Evolutionary conservation across 1,284 basidiomycete genomes (phyloP), one percentile per base, ranked within the genome.

Genomic region (Heterobasidion irregulare): DNA sequence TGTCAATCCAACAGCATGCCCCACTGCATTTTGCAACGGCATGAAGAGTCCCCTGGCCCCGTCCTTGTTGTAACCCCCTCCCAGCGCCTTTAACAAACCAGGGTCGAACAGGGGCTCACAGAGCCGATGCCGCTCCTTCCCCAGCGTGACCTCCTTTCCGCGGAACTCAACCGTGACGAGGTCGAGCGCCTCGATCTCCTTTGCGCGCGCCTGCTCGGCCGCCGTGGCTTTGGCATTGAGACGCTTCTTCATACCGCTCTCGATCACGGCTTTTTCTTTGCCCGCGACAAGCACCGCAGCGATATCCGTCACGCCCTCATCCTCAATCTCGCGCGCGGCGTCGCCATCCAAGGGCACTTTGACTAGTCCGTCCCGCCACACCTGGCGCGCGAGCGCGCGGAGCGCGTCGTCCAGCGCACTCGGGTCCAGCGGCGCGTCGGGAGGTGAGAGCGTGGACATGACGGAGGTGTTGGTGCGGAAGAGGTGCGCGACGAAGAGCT

Each of bases 41-140:
- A 63, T 59, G 47, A 77, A 60, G 1, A 69, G 64, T 34, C 66
- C 70, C 35, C 54, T 57, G 8, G 52, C 49, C 50, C 57, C 56
- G 35, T 53, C 56, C 46, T 62, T 56, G 34, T 57, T 43, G 32
- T 56, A 55, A 26, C 41, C 50, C 58, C 34, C 62, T 41, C 16
- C 63, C 59, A 73, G 53, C n/a, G 64, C 60, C 2, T 68, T 66
- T 56, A 87, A 68, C 44, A 88, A 62, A 2, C 65, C 70, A 2
- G 90, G 87, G 57, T 94, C 85, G 61, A 94, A 92, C 36, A 98
- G 75, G 8, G 94, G 92, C 66, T 97, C 94, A 65, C 90, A 92
- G 67, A 95, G 86, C 45, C 91, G 79, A 74, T 97, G 93, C 50
- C 94, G 78, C 63, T 94, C 90, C 63, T 90, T 86, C 6, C 94